phyloP scores from a whole-genome alignment of 768 basidiomycete species.

The Hericium erinaceus region DNA sequence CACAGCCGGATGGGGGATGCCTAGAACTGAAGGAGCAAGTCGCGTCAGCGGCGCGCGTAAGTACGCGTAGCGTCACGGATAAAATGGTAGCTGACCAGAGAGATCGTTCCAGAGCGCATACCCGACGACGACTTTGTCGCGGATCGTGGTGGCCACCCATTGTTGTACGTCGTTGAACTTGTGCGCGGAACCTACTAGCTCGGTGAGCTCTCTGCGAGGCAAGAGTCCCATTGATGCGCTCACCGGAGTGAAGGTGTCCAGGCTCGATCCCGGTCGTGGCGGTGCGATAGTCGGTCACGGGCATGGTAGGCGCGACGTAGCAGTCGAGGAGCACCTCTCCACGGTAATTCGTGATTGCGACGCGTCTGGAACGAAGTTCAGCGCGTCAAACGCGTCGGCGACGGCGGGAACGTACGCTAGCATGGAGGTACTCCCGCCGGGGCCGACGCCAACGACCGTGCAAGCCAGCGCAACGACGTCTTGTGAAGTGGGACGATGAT shows the following conservation, averaged over 20 bases:
- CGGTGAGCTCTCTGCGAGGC: background rate
- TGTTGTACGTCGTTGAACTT: conserved; percentile 59
- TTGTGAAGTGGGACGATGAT: conserved; percentile 23
- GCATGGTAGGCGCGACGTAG: conserved; percentile 55
- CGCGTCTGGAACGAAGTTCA: conserved; percentile 27
- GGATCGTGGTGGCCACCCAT: conserved; percentile 53
- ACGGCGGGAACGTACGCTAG: conserved; percentile 49
- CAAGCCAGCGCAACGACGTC: conserved; percentile 52
- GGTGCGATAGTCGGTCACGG: conserved; percentile 69
- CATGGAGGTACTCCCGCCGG: conserved; percentile 75
- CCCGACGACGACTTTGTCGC: conserved; percentile 65
- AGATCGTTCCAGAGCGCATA: conserved; percentile 77
- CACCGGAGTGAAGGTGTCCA: conserved; percentile 31
- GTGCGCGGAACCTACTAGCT: conserved; percentile 31
- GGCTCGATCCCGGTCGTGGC: conserved; percentile 47
- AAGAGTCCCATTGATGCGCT: conserved; percentile 9
- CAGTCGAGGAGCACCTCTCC: conserved; percentile 54
- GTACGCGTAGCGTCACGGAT: conserved; percentile 8
- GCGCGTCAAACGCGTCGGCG: background rate
- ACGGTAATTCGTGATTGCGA: conserved; percentile 27
- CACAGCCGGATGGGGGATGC: conserved; percentile 72
- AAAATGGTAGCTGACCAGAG: conserved; percentile 40
- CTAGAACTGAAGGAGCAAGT: conserved; percentile 44
- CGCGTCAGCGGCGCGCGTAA: background rate
- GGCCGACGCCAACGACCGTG: conserved; percentile 59